phyloP scores from a whole-genome alignment of 1,284 basidiomycete species.

The Wallemia hederae region DNA sequence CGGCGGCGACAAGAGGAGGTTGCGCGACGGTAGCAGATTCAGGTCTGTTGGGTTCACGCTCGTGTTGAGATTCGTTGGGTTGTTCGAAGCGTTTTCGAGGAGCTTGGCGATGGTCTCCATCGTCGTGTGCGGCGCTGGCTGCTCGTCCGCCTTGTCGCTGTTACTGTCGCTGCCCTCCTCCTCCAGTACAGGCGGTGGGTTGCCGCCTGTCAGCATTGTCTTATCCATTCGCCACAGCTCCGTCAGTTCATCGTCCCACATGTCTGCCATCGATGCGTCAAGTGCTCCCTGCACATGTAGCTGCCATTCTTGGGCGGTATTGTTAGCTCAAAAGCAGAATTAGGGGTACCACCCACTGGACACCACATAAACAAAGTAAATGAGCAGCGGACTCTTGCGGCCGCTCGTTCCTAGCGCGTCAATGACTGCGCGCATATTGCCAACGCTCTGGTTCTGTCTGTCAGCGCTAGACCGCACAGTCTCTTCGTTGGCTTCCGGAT shows the following conservation, averaged over 20 bases:
- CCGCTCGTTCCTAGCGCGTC: constrained; percentile 14
- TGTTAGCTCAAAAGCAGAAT: background rate
- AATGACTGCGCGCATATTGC: constrained; percentile 16
- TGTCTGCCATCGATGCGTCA: background rate
- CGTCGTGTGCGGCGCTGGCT: background rate
- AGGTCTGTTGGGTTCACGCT: background rate
- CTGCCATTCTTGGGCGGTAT: background rate
- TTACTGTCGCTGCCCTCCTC: background rate
- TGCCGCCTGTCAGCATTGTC: background rate
- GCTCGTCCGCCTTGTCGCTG: background rate
- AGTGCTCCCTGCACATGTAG: background rate
- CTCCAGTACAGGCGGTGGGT: background rate
- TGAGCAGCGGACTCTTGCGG: constrained; percentile 11
- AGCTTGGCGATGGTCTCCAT: background rate
- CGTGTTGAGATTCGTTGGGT: background rate
- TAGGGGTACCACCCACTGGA: background rate
- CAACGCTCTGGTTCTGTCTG: constrained; percentile 16
- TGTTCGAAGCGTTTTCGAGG: background rate
- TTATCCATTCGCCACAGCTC: background rate
- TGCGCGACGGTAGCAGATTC: background rate
- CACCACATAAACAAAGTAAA: background rate
- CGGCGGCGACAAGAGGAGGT: background rate
- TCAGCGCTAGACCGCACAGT: constrained; percentile 8
- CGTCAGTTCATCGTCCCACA: background rate
- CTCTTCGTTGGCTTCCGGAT: background rate